These are phyloP conservation scores for Aspergillus jensenii DNA, from an alignment of 2,329 filamentous ascomycete genomes.

Conservation along the genomic window DNA sequence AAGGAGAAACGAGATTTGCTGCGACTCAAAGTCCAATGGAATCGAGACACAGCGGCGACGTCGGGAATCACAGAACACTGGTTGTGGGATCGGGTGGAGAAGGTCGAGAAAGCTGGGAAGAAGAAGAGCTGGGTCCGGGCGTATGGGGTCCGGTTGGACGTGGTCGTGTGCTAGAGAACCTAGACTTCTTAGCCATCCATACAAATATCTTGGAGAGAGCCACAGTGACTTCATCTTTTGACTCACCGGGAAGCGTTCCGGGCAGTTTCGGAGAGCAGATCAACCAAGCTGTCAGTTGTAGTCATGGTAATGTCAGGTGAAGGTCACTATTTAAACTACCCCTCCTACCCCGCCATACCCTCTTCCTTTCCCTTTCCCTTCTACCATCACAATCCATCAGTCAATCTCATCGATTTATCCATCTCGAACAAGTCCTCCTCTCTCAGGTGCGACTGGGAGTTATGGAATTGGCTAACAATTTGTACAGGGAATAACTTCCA, in stretches of 20 bases:
- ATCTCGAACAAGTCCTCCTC: slow-evolving; percentile 22
- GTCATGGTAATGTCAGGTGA: slow-evolving; percentile 1
- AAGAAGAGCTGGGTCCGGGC: slow-evolving; percentile 57
- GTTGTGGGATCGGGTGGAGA: slow-evolving; percentile 42
- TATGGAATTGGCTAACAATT: slow-evolving; percentile 12
- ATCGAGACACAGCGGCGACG: slow-evolving; percentile 37
- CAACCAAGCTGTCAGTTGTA: neutral
- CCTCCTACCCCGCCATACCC: slow-evolving; percentile 17
- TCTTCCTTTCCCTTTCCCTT: slow-evolving; percentile 13
- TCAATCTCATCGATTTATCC: slow-evolving; percentile 4
- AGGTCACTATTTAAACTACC: slow-evolving; percentile 37
- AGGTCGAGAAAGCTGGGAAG: slow-evolving; percentile 57
- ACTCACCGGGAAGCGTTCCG: slow-evolving; percentile 2
- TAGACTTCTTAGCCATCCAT: neutral
- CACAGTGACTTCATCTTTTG: slow-evolving; percentile 3
- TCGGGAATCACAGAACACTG: slow-evolving; percentile 27
- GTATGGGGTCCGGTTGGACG: slow-evolving; percentile 42
- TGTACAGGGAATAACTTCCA: slow-evolving; percentile 5
- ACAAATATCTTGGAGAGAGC: neutral
- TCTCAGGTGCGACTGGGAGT: neutral
- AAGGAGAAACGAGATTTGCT: slow-evolving; percentile 43
- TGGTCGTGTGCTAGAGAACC: slow-evolving; percentile 18
- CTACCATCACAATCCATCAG: neutral
- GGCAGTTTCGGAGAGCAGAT: neutral
- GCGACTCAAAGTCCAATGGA: slow-evolving; percentile 47